A percentile compares a stretch with the other conserved stretches of the same genome.
Conservation (phyloP, 2,329 filamentous ascomycete species). For the Nemania sp. region DNA sequence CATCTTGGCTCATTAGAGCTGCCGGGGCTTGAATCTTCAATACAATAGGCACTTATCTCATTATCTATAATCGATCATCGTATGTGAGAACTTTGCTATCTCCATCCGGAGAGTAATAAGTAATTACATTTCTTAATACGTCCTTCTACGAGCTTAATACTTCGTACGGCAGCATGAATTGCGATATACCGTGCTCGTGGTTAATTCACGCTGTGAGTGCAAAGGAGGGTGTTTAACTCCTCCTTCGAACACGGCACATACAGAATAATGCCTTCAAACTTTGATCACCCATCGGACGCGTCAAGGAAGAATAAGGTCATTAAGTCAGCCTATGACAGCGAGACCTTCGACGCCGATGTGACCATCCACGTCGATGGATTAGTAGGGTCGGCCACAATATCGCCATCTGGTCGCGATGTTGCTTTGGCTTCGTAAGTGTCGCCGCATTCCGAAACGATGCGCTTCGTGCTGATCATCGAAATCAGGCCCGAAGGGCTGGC, state of each 20-base stretch:
- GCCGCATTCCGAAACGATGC: not conserved
- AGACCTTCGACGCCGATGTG: constrained; percentile 83
- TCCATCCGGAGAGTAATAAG: constrained; percentile 5
- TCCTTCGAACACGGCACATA: not conserved
- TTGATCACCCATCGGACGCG: constrained; percentile 49
- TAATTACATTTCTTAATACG: not conserved
- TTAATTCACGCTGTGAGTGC: constrained; percentile 12
- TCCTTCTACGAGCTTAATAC: constrained; percentile 2
- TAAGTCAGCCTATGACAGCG: constrained; percentile 77
- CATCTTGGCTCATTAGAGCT: not conserved
- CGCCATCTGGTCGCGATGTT: constrained; percentile 86
- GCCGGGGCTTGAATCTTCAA: too few species aligned
- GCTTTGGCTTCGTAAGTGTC: constrained; percentile 74
- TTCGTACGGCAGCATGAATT: constrained; percentile 17
- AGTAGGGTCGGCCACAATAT: constrained; percentile 90
- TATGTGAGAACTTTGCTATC: not conserved
- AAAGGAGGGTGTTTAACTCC: constrained; percentile 10
- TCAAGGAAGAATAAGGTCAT: constrained; percentile 62
- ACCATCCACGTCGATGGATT: constrained; percentile 80
- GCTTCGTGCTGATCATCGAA: constrained; percentile 24
- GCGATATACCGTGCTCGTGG: constrained; percentile 16
- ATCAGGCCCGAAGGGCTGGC: constrained; percentile 77
- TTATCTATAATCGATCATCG: too few species aligned
- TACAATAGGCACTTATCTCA: too few species aligned
- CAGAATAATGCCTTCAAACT: constrained; percentile 51